Conservation (phyloP, 306 rosid species). For the Casuarina glauca region DNA sequence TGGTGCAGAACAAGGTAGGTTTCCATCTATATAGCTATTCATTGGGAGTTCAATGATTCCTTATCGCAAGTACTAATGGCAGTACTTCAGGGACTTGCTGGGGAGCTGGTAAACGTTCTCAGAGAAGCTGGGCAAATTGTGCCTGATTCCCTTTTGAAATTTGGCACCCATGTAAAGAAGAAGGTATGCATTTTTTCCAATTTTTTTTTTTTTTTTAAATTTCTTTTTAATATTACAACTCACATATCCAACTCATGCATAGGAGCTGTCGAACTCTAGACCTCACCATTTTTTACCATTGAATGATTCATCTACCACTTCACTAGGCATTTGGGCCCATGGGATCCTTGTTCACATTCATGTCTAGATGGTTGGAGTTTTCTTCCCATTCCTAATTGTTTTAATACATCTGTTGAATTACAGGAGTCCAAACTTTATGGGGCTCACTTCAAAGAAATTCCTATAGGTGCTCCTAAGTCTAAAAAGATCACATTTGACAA, state of each 20-base stretch:
- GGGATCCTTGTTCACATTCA: background rate
- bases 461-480: constrained; percentile 74
- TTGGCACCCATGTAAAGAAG: constrained; percentile 94
- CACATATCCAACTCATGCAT: too few species aligned
- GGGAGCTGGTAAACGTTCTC: constrained; percentile 97
- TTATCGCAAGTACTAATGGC: constrained; percentile 1
- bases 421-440: constrained; percentile 97
- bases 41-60: background rate
- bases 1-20: constrained; percentile 72
- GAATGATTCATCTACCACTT: too few species aligned
- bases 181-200: constrained; percentile 51
- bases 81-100: constrained; percentile 81
- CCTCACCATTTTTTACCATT: too few species aligned
- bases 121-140: constrained; percentile 86
- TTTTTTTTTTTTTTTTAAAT: too few species aligned
- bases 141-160: constrained; percentile 67
- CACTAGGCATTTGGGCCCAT: background rate
- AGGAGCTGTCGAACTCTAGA: too few species aligned
- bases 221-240: too few species aligned
- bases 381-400: background rate
- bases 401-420: constrained; percentile 10
- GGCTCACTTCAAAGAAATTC: constrained; percentile 88
- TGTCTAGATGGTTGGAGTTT: background rate
- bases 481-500: constrained; percentile 70
- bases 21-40: background rate